Conservation (phyloP, 805 yeast species). For the Clavispora fructus region DNA sequence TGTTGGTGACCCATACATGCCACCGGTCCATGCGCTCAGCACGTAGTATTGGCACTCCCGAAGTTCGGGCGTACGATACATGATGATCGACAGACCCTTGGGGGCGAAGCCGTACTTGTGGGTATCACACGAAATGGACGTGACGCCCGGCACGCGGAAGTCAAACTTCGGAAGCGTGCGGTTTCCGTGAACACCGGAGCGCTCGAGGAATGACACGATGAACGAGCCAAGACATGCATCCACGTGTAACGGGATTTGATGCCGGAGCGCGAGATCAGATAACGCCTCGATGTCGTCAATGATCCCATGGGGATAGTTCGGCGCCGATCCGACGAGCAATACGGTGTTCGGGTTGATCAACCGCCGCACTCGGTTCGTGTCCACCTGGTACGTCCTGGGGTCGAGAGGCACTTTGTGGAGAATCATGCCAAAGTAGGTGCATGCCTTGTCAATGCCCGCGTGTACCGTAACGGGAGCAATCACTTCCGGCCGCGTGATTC, state of each 20-base stretch:
- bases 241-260: slow-evolving; percentile 85
- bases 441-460: slow-evolving; percentile 94
- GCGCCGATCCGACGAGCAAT: slow-evolving; percentile 87
- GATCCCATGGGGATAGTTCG: slow-evolving; percentile 95
- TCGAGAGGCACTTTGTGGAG: slow-evolving; percentile 77
- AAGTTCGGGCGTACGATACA: slow-evolving; percentile 70
- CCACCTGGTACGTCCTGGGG: slow-evolving; percentile 61
- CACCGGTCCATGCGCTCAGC: slow-evolving; percentile 86
- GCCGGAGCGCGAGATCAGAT: slow-evolving; percentile 55
- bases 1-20: slow-evolving; percentile 93
- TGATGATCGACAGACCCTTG: slow-evolving; percentile 87
- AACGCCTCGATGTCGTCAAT: slow-evolving; percentile 80
- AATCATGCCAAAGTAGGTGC: slow-evolving; percentile 82
- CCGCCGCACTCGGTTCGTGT: slow-evolving; percentile 53
- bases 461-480: slow-evolving; percentile 87
- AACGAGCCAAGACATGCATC: slow-evolving; percentile 96
- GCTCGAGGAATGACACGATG: slow-evolving; percentile 71
- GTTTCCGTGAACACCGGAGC: slow-evolving; percentile 46
- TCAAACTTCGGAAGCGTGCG: slow-evolving; percentile 56
- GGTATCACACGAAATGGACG: slow-evolving; percentile 98
- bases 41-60: slow-evolving; percentile 82
- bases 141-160: slow-evolving; percentile 82
- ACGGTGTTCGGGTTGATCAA: slow-evolving; percentile 77
- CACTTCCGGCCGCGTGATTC: slow-evolving; percentile 72
- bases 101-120: slow-evolving; percentile 99